Base-by-base conservation (phyloP, 768 basidiomycete species). In the Mycena belliarum region DNA sequence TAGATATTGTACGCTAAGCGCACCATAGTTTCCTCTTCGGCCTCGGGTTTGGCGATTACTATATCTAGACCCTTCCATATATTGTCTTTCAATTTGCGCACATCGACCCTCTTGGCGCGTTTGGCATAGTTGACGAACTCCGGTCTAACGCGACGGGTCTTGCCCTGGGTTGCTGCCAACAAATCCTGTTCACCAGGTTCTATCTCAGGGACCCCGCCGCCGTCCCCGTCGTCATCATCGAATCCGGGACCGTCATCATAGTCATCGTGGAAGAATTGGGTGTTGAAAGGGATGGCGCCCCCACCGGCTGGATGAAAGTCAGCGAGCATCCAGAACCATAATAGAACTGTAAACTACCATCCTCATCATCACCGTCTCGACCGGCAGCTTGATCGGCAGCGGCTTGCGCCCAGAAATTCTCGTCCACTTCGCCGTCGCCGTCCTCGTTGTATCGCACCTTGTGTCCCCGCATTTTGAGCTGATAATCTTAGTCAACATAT, bases 181-280 rank as follows among this genome's bases (percentile, higher is more conserved):
- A 98, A 77, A 70, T 98, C 95, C 56, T 94, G 91, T 62, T 96
- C 95, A 46, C 83, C 90, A 12, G 80, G 77, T 53, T 88, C 89
- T 35, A 74, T 76, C 29, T 77, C 80, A 20, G 63, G 66, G 20
- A 68, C 71, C 15, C 68, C 72, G 20, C 68, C 67, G 25, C 76
- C 82, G 52, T 76, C 78, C 16, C 74, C 79, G 44, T 85, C 83
- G 43, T 70, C 73, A 58, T 87, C 89, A 42, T 89, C 89, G 62
- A 84, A 87, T 14, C 83, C 89, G 50, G 84, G 84, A 4, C 83
- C 89, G 49, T 91, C 91, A 59, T 95, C 94, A 59, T 85, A 83
- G 57, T 91, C 92, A 57, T 97, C 95, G 61, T 95, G 88, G 84
- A 98, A 96, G 80, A 98, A 98, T 67, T 98, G 96, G 0, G 96